These are phyloP conservation scores for Andrographis paniculata DNA, from an alignment of 305 asterid genomes.

Conservation along the genomic window DNA sequence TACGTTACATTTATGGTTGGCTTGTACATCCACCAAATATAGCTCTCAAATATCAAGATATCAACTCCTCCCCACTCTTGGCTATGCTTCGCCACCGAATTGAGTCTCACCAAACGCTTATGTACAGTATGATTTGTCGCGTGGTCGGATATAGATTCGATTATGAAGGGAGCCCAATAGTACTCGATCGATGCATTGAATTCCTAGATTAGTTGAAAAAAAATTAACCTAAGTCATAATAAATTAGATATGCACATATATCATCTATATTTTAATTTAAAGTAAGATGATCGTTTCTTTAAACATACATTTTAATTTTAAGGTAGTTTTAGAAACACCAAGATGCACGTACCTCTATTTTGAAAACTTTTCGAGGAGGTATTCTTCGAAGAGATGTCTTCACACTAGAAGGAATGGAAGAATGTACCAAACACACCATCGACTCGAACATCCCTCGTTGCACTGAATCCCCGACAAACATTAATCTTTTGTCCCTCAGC, in stretches of 20 bases:
- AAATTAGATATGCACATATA: no score
- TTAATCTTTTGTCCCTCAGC: constrained; percentile 70
- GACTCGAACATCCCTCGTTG: constrained; percentile 97
- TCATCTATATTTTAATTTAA: no score
- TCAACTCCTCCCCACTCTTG: constrained; percentile 69
- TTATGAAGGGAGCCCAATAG: constrained; percentile 92
- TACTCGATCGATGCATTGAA: constrained; percentile 82
- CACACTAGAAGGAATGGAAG: constrained; percentile 42
- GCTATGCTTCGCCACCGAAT: constrained; percentile 66
- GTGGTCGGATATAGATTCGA: constrained; percentile 86
- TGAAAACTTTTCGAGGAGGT: constrained; percentile 72
- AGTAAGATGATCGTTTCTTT: no score
- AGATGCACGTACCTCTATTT: constrained; percentile 78
- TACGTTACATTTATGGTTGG: constrained; percentile 80
- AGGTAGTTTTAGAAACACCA: no score
- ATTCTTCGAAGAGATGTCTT: constrained; percentile 51
- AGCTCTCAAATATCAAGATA: constrained; percentile 72
- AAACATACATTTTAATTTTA: no score
- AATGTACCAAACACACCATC: constrained; percentile 76
- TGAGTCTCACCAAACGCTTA: constrained; percentile 71
- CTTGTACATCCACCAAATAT: constrained; percentile 95
- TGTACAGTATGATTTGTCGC: constrained; percentile 70
- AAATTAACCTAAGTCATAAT: no score
- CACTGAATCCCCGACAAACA: constrained; percentile 89
- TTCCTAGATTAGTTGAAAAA: constrained; percentile 40